These are phyloP conservation scores for Heteromeles arbutifolia DNA, from an alignment of 306 rosid genomes.

Conservation along the genomic window DNA sequence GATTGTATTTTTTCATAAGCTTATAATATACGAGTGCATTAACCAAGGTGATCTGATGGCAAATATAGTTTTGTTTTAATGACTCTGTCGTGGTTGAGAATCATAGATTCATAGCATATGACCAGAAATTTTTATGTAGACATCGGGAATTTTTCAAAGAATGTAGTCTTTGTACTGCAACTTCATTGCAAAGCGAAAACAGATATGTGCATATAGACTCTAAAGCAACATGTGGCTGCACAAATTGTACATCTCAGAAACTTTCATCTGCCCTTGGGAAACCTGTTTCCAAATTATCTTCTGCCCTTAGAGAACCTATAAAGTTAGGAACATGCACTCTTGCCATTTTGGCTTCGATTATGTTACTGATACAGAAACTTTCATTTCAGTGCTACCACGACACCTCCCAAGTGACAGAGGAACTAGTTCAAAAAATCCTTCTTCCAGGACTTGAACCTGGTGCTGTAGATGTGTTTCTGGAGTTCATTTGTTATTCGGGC, in stretches of 20 bases:
- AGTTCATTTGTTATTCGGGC: slow-evolving; percentile 86
- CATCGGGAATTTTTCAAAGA: too few species aligned
- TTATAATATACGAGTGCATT: background rate
- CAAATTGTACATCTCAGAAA: too few species aligned
- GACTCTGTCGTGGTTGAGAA: too few species aligned
- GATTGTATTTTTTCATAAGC: background rate
- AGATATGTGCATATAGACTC: background rate
- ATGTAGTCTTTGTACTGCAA: too few species aligned
- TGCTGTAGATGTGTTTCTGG: slow-evolving; percentile 86
- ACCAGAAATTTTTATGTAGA: too few species aligned
- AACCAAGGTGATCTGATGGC: background rate
- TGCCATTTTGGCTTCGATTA: background rate
- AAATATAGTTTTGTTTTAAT: background rate
- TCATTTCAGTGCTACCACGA: slow-evolving; percentile 85
- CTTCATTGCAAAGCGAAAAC: too few species aligned
- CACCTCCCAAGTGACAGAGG: slow-evolving; percentile 80
- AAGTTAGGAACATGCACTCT: background rate
- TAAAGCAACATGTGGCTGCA: background rate
- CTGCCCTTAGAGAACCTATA: too few species aligned
- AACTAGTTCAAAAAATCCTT: slow-evolving; percentile 74
- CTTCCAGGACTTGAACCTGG: slow-evolving; percentile 92
- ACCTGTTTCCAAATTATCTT: too few species aligned
- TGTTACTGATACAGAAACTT: slow-evolving; percentile 6
- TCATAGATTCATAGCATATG: too few species aligned
- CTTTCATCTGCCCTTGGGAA: background rate